Evolutionary conservation across 495 filamentous ascomycete species (phyloP), one percentile per base, ranked within the genome.

Genomic region (Penicillium paxilli): DNA sequence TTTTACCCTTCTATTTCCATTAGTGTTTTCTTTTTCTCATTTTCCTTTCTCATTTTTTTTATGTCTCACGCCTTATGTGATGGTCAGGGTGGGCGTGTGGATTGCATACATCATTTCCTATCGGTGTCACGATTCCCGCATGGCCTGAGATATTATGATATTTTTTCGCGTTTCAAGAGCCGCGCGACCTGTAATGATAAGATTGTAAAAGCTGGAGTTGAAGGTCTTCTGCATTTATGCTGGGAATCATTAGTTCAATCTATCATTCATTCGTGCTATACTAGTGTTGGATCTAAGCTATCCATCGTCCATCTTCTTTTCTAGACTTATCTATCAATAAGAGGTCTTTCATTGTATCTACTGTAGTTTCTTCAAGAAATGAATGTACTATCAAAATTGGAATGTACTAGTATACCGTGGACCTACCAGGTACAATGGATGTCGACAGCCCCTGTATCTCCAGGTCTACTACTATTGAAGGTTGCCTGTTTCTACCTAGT

Each of bases 141-240:
- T 63, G 70, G 58, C 55, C 64, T 65, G 64, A 65, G 67, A 65
- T 69, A 59, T 52, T 60, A 68, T 68, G 66, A 69, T 59, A 47
- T 53, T 60, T 53, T 60, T 58, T 63, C 51, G 58, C 60, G 57
- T 60, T 62, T 51, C 22, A 55, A 37, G 55, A 52, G 48, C 41
- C 41, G 52, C 50, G 64, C 56, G 55, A 62, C 52, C 55, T 72
- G 69, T 72, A 70, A 72, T 67, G 66, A 70, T 70, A 68, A 68
- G 63, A 68, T 60, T 61, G 67, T 71, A 72, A 70, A 70, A 70
- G 64, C 62, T 64, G 57, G 64, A 66, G 65, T 69, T 64, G 49
- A 63, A 42, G 57, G 57, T 48, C 21, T 45, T 62, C 37, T 62
- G 58, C 61, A 64, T 62, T 52, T 37, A 53, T 49, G 58, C 58